Base-by-base conservation (phyloP, 768 basidiomycete species). In the Trametes gibbosa region DNA sequence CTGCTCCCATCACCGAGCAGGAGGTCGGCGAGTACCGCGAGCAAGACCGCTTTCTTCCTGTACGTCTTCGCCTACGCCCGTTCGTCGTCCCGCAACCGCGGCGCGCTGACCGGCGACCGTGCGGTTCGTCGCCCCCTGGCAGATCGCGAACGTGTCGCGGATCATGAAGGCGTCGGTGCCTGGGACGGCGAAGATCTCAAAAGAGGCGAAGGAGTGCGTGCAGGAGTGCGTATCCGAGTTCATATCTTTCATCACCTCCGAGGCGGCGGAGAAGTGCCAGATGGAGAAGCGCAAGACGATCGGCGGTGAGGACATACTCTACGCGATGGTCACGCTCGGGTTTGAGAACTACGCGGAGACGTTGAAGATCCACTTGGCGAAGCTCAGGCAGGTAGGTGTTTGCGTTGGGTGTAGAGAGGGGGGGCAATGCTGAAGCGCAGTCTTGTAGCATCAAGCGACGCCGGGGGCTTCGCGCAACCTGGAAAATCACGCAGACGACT, bases 221-320 rank as follows among this genome's bases (percentile, higher is more conserved):
- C 96, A 98, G 72, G 96, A 98, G 75, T 97, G 95, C 74, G 93
- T 97, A 56, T 94, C 91, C 42, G 96, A 98, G 76, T 98, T 97
- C 79, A 98, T 98, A 73, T 87, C 86, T 66, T 98, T 98, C 81
- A 94, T 98, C 76, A 97, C 95, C 27, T 91, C 88, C 43, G 96
- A 98, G 73, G 96, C 96, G 5, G 93, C 92, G 16, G 96, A 98
- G 74, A 93, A 93, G 68, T 95, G 94, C 65, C 84, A 90, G 70
- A 79, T 90, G 65, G 95, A 98, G 78, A 98, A 98, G 75, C 83
- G 96, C 62, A 98, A 98, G 79, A 98, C 96, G 58, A 95, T 98
- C 43, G 95, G 93, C 13, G 96, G 96, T 24, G 95, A 98, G 78
- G 96, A 98, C 72, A 95, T 98, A 46, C 74, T 98, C 56, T 90